Conservation (phyloP, 2,329 filamentous ascomycete species). For the Aspergillus bombycis region DNA sequence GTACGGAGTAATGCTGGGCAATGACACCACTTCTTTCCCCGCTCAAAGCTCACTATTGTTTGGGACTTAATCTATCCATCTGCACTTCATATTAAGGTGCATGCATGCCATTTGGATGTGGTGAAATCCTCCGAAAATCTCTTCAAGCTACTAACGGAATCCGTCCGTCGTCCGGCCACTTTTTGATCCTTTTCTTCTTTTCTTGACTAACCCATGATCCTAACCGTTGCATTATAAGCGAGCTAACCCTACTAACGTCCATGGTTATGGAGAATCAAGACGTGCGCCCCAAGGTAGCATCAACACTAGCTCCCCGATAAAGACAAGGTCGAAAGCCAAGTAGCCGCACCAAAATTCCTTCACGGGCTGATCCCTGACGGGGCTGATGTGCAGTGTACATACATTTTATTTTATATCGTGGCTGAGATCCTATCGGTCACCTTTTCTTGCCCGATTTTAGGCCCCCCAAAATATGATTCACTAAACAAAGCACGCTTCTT, state of each 20-base stretch:
- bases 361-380: neutral
- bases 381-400: neutral
- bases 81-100: neutral
- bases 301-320: neutral
- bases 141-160: conserved; percentile 1
- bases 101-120: neutral
- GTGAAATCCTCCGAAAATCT: conserved; percentile 1
- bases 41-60: neutral
- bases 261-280: neutral
- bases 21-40: neutral
- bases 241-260: neutral
- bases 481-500: neutral
- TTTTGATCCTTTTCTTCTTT: neutral
- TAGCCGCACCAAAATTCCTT: neutral
- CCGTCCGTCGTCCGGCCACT: neutral
- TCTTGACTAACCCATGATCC: neutral
- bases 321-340: neutral
- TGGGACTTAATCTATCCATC: neutral
- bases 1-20: neutral
- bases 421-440: neutral
- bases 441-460: neutral
- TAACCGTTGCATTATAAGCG: neutral
- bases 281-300: neutral
- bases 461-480: neutral
- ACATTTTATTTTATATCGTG: neutral